Percentiles rank a stretch among this genome's conserved stretches.
These are phyloP conservation scores for Aspergillus quadrilineatus DNA, from an alignment of 2,329 filamentous ascomycete species.

Conservation along the genomic window DNA sequence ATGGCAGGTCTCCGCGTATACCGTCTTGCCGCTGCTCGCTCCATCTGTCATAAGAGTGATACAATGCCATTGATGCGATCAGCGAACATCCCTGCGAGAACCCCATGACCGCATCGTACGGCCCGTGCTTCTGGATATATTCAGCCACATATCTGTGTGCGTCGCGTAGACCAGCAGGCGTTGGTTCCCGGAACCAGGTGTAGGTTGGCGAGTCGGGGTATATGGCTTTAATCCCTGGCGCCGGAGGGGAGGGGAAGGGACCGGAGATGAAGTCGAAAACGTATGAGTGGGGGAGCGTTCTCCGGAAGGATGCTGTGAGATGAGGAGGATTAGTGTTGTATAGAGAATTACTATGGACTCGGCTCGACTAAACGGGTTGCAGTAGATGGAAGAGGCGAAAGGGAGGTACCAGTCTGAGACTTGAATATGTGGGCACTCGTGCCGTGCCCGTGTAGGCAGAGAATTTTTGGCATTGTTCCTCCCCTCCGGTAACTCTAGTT, in stretches of 20 bases:
- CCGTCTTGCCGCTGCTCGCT: background rate
- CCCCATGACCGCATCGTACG: constrained; percentile 1
- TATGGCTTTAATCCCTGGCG: constrained; percentile 1
- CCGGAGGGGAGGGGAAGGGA: background rate
- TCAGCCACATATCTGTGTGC: background rate
- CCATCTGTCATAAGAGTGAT: background rate
- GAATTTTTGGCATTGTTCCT: constrained; percentile 3
- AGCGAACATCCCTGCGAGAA: constrained; percentile 5
- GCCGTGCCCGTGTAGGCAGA: constrained; percentile 8
- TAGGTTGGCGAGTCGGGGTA: background rate
- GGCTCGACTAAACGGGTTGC: background rate
- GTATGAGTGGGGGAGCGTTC: background rate
- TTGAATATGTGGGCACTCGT: constrained; percentile 5
- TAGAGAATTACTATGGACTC: too few relatives aligned
- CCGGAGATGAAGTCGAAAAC: constrained; percentile 4
- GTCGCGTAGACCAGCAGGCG: background rate
- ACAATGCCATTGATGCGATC: background rate
- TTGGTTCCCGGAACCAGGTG: background rate
- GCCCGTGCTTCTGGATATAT: background rate
- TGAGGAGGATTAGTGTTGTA: background rate
- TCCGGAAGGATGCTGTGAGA: constrained; percentile 2
- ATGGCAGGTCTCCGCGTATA: background rate
- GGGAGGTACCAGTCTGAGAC: background rate
- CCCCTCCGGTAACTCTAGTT: too few relatives aligned
- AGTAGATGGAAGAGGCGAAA: background rate